Percentiles rank a stretch among this genome's conserved stretches.
These are phyloP conservation scores for Solanum hybrid DNA, from an alignment of 305 asterid species.

Conservation along the genomic window DNA sequence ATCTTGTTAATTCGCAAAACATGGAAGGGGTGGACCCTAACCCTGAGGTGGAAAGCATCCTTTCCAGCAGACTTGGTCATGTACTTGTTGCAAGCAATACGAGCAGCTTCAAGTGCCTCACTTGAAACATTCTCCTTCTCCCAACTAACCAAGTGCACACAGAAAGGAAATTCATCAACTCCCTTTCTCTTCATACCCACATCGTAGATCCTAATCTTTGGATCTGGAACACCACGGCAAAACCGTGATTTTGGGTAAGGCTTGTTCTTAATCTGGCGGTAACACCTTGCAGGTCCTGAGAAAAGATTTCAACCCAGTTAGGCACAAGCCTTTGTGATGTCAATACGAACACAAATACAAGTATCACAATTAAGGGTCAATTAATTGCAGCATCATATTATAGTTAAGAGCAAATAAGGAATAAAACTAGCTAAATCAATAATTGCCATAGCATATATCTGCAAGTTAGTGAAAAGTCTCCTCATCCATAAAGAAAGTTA, in stretches of 20 bases:
- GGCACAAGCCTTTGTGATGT: neutral
- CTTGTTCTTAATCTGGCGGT: constrained; percentile 48
- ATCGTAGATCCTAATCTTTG: constrained; percentile 51
- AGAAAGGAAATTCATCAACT: constrained; percentile 47
- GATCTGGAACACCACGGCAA: constrained; percentile 60
- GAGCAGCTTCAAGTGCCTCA: constrained; percentile 58
- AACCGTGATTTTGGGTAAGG: constrained; percentile 47
- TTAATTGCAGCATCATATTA: neutral
- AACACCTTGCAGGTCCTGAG: constrained; percentile 47
- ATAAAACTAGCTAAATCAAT: neutral
- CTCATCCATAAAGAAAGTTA: neutral
- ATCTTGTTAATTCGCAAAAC: constrained; percentile 50
- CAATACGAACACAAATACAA: neutral
- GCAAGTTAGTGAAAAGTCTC: neutral
- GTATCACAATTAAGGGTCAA: neutral
- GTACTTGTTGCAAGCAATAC: constrained; percentile 48
- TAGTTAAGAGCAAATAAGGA: neutral
- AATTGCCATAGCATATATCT: neutral
- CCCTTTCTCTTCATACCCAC: constrained; percentile 55
- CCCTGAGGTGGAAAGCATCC: constrained; percentile 53
- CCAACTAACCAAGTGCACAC: constrained; percentile 54
- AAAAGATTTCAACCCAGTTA: neutral
- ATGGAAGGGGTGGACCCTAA: constrained; percentile 51
- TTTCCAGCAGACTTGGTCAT: constrained; percentile 56
- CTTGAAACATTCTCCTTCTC: constrained; percentile 53